These are phyloP conservation scores for Dovyalis caffra DNA, from an alignment of 345 rosid genomes.

Conservation along the genomic window DNA sequence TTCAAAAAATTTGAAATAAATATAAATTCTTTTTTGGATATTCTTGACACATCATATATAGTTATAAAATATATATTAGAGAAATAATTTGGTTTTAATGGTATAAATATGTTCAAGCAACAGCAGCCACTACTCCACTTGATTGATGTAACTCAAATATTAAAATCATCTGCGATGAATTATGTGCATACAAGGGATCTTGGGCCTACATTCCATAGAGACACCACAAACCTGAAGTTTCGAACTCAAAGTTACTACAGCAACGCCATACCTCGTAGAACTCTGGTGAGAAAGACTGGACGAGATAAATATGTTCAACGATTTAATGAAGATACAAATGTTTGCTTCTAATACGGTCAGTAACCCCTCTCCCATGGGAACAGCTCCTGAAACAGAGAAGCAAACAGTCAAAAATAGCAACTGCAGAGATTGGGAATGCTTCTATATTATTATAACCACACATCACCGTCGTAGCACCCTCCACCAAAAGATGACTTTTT, in stretches of 20 bases:
- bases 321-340: neutral
- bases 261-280: neutral
- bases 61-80: no score
- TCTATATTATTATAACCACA: neutral
- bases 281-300: neutral
- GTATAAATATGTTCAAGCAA: no score
- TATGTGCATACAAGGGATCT: neutral
- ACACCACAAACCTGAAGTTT: no score
- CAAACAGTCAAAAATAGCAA: conserved; percentile 31
- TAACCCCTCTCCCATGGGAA: conserved; percentile 8
- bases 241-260: neutral
- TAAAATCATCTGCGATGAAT: neutral
- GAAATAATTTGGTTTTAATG: no score
- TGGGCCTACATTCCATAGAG: no score
- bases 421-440: neutral
- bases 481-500: neutral
- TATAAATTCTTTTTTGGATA: no score
- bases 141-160: neutral
- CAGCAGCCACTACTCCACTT: no score
- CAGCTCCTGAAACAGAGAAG: neutral
- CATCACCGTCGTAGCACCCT: no score
- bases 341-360: neutral
- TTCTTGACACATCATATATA: no score
- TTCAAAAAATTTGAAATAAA: no score
- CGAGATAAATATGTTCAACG: neutral